Evolutionary conservation across 371 early-diverging fungal species (phyloP).

Genomic region (Apophysomyces variabilis): DNA sequence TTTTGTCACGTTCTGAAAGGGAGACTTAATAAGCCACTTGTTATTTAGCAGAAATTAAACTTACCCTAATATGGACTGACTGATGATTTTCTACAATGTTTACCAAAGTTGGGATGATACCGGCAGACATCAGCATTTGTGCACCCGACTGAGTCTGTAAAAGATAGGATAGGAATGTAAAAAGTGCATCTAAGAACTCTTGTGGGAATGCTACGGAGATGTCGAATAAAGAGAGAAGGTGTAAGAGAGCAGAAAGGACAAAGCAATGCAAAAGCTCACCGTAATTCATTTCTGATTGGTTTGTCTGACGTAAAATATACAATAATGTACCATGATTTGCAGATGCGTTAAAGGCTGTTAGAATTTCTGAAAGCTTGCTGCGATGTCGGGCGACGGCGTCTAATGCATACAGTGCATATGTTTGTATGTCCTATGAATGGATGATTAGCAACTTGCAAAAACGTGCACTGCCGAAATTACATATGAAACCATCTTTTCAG

Average conservation of each 20-base stretch:
- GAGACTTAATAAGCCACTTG: neutral
- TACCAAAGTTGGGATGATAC: conserved; percentile 80
- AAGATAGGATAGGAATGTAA: conserved; percentile 76
- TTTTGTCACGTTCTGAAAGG: conserved; percentile 64
- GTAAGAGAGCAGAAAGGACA: neutral
- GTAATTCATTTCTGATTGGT: conserved; percentile 27
- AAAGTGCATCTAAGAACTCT: conserved; percentile 87
- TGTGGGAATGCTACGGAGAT: conserved; percentile 54
- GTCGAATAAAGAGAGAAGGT: conserved; percentile 2
- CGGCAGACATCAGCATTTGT: conserved; percentile 90
- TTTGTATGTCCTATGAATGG: conserved; percentile 65
- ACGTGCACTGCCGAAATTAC: conserved; percentile 24
- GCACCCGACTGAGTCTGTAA: conserved; percentile 83
- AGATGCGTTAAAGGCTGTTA: conserved; percentile 87
- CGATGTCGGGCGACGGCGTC: conserved; percentile 85
- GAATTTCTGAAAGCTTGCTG: conserved; percentile 75
- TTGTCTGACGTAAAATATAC: conserved; percentile 74
- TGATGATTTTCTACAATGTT: conserved; percentile 61
- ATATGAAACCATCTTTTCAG: conserved; percentile 65
- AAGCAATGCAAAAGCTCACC: neutral
- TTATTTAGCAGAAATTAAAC: neutral
- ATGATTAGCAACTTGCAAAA: neutral
- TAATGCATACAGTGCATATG: conserved; percentile 77
- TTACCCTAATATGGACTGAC: conserved; percentile 60
- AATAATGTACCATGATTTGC: conserved; percentile 93